phyloP scores from a whole-genome alignment of 2,329 filamentous ascomycete genomes.

The Capronia epimyces region DNA sequence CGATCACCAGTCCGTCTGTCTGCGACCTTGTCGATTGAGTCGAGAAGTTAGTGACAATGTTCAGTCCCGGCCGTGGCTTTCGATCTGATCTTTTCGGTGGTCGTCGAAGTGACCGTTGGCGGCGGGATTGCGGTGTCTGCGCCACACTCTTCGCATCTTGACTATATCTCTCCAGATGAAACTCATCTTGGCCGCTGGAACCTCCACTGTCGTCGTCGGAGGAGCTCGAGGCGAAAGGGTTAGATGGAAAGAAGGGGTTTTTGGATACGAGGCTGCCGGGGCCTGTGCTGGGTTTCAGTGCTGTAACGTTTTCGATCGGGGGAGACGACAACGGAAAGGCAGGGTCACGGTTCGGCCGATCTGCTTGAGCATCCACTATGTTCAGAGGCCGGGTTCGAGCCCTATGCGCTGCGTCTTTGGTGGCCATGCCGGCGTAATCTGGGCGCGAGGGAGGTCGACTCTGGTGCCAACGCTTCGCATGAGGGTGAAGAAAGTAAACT shows the following conservation, averaged over 20 bases:
- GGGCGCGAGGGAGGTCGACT: neutral
- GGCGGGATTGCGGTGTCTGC: neutral
- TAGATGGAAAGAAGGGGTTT: constrained; percentile 8
- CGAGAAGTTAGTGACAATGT: constrained; percentile 41
- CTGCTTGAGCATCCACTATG: neutral
- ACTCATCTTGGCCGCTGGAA: constrained; percentile 27
- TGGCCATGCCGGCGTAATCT: constrained; percentile 9
- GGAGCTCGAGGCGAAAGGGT: constrained; percentile 15
- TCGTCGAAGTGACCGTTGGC: constrained; percentile 4
- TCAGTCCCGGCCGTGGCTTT: constrained; percentile 37
- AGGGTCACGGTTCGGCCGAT: neutral
- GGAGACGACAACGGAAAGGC: constrained; percentile 16
- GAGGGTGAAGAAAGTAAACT: neutral
- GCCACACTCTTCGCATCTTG: constrained; percentile 6
- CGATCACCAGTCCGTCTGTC: constrained; percentile 19
- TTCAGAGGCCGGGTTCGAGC: neutral
- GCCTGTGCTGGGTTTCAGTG: constrained; percentile 16
- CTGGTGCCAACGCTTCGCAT: neutral
- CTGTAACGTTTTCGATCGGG: constrained; percentile 7
- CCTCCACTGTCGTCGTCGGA: constrained; percentile 19
- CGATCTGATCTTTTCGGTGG: constrained; percentile 13
- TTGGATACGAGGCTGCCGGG: neutral
- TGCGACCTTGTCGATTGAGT: constrained; percentile 13
- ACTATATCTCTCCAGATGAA: constrained; percentile 28
- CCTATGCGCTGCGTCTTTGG: constrained; percentile 3